Percentiles rank a stretch among this genome's conserved stretches.
Conservation (phyloP, 1,139 yeast species). For the Pneumocystis murina region DNA sequence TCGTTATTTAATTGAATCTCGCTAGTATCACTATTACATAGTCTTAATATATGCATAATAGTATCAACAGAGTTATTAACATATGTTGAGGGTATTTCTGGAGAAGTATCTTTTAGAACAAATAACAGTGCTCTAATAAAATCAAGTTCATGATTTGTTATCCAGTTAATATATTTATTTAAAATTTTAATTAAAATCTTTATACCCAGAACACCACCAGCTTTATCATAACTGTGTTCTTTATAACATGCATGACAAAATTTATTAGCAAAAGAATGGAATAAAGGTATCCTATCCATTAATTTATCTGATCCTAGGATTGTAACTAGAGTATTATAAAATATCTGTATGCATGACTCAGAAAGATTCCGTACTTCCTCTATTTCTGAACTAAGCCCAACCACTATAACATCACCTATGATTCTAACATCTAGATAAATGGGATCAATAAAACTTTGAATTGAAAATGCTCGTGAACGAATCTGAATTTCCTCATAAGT, state of each 20-base stretch:
- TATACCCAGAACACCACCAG: slow-evolving; percentile 81
- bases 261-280: slow-evolving; percentile 61
- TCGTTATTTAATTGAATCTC: slow-evolving; percentile 30
- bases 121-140: slow-evolving; percentile 74
- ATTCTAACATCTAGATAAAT: slow-evolving; percentile 56
- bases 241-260: slow-evolving; percentile 86
- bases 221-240: slow-evolving; percentile 67
- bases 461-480: slow-evolving; percentile 43
- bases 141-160: slow-evolving; percentile 66
- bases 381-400: slow-evolving; percentile 34
- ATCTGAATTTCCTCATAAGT: slow-evolving; percentile 51
- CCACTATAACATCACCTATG: slow-evolving; percentile 57
- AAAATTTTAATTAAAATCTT: slow-evolving; percentile 56
- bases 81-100: slow-evolving; percentile 72
- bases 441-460: slow-evolving; percentile 66
- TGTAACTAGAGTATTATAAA: slow-evolving; percentile 47
- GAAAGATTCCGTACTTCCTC: not conserved
- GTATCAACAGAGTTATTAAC: slow-evolving; percentile 55
- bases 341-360: slow-evolving; percentile 17
- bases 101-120: slow-evolving; percentile 79
- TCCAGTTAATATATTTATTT: slow-evolving; percentile 55
- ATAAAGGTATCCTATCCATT: slow-evolving; percentile 56
- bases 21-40: slow-evolving; percentile 46
- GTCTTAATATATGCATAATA: slow-evolving; percentile 46
- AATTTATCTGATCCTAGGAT: slow-evolving; percentile 55